phyloP scores from a whole-genome alignment of 257 asterid genomes.

The Penstemon newberryi region DNA sequence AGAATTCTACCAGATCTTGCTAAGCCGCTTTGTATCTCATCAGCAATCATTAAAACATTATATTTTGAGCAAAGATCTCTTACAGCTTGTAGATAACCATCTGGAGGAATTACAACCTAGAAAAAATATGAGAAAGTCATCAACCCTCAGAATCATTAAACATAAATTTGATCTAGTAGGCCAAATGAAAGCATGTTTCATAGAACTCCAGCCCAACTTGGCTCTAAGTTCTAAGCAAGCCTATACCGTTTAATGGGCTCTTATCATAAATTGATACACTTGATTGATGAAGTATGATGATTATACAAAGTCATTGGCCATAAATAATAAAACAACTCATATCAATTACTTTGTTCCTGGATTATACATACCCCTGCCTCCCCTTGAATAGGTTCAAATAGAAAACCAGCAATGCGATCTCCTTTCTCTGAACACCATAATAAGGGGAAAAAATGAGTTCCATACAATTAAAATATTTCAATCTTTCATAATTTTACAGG shows the following conservation, averaged over 20 bases:
- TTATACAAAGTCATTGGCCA: background rate
- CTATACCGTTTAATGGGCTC: slow-evolving; percentile 14
- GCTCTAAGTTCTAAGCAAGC: background rate
- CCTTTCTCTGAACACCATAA: slow-evolving; percentile 74
- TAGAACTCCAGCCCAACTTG: background rate
- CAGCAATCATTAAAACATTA: slow-evolving; percentile 90
- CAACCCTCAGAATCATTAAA: slow-evolving; percentile 15
- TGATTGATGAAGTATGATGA: background rate
- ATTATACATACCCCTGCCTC: slow-evolving; percentile 93
- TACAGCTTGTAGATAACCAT: slow-evolving; percentile 79
- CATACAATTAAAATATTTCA: background rate
- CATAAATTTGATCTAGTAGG: background rate
- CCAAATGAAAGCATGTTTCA: background rate
- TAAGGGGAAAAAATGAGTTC: slow-evolving; percentile 24
- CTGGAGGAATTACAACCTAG: slow-evolving; percentile 92
- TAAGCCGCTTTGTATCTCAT: slow-evolving; percentile 95
- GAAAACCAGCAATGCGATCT: slow-evolving; percentile 84
- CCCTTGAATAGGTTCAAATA: slow-evolving; percentile 98
- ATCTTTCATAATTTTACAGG: background rate
- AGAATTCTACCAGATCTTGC: slow-evolving; percentile 88
- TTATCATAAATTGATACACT: background rate
- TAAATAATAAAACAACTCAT: background rate
- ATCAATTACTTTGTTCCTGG: slow-evolving; percentile 20
- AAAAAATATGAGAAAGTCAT: slow-evolving; percentile 19
- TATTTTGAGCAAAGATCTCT: slow-evolving; percentile 86